Base-by-base conservation (phyloP, 257 asterid genomes). In the Nemophila menziesii region DNA sequence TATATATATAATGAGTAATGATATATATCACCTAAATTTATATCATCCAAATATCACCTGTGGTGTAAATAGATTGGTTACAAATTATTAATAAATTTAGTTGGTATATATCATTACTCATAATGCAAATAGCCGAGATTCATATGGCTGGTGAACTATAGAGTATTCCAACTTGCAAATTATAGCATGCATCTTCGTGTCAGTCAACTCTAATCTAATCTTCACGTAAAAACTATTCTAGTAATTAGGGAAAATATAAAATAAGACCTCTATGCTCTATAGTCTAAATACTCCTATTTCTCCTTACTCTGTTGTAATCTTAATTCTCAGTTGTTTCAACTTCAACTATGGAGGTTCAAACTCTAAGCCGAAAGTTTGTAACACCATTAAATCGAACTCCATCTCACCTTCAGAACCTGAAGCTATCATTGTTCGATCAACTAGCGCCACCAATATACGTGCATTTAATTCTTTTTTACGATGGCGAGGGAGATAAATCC, bases 341-440 rank as follows among this genome's bases (percentile, higher is more conserved):
- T 37, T 10, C 47, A 16, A 11, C 12, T 29, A 29, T 60, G 51
- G 33, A 22, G 18, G 43, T 60, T 10, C 22, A 52, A 23, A 26
- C 53, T 40, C 4, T 60, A 34, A 52, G 44, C 20, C 33, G 37
- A 24, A 60, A 60, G 51, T 16, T 53, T 13, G 46, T 56, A 27
- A 62, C 55, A 39, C 69, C 69, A 14, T 50, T 56, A 16, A 24
- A 26, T 39, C 60, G 59, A 45, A 52, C 65, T 41, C 55, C 65
- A 7, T 0, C 20, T 10, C 45, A 53, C 22, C 66, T 60, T 33
- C 20, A 13, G 23, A 33, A 37, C 44, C 37, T 27, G 43, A 29
- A 29, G n/a, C 20, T 60, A 11, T 53, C 66, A 1, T 1, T 53
- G 12, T 52, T 60, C 4, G 66, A 60, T 41, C 51, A 53, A 22